These are phyloP conservation scores for Entamoeba histolytica DNA, from an alignment of 208 protist genomes.

Conservation along the genomic window DNA sequence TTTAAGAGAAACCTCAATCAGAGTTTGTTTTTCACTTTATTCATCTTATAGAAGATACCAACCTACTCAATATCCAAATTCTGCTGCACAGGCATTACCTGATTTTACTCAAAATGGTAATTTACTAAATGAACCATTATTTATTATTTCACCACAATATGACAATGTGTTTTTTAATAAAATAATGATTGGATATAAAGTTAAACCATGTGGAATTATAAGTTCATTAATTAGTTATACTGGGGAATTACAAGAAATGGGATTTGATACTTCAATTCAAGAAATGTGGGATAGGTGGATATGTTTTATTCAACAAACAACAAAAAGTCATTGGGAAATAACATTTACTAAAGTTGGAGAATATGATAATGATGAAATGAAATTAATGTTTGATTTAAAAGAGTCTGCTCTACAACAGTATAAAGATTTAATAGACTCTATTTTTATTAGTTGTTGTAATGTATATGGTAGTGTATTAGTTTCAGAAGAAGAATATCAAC, in stretches of 20 bases:
- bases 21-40: background rate
- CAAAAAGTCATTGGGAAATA: background rate
- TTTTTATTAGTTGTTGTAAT: background rate
- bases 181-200: background rate
- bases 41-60: background rate
- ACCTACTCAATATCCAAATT: background rate
- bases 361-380: background rate
- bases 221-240: background rate
- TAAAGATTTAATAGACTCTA: background rate
- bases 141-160: background rate
- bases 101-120: background rate
- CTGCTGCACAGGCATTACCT: background rate
- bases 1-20: too few species aligned
- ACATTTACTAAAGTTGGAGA: background rate
- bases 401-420: background rate
- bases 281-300: background rate
- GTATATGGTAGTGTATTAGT: background rate
- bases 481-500: background rate
- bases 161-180: background rate
- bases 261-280: background rate
- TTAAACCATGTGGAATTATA: background rate
- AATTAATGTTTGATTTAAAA: background rate
- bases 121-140: background rate
- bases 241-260: background rate
- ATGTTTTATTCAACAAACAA: background rate